phyloP scores from a whole-genome alignment of 2,329 filamentous ascomycete genomes.

The Diplodia seriata region DNA sequence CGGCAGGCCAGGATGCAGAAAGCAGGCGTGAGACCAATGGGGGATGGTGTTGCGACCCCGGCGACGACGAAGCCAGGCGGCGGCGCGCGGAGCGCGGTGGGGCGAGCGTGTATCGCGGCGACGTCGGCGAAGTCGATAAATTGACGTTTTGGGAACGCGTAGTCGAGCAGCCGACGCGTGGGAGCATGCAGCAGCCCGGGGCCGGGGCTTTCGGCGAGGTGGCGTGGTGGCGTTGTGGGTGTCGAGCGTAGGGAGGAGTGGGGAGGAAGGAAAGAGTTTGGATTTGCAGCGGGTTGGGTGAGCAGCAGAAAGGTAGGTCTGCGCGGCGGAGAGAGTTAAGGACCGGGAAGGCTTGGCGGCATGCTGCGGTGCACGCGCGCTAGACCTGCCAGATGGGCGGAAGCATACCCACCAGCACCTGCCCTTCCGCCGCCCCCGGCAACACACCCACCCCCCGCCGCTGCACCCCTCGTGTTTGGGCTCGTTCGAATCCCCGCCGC shows the following conservation, averaged over 20 bases:
- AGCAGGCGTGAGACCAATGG: slow-evolving; percentile 10
- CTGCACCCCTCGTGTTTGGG: slow-evolving; percentile 29
- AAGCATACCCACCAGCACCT: slow-evolving; percentile 25
- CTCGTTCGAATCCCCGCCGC: slow-evolving; percentile 25
- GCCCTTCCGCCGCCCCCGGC: not conserved
- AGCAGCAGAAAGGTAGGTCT: slow-evolving; percentile 26
- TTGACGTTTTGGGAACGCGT: slow-evolving; percentile 31
- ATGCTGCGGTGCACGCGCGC: slow-evolving; percentile 28
- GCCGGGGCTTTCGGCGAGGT: slow-evolving; percentile 32
- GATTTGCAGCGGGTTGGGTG: slow-evolving; percentile 29
- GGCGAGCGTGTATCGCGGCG: slow-evolving; percentile 26
- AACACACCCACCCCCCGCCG: not conserved
- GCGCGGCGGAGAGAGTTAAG: slow-evolving; percentile 26
- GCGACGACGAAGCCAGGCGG: slow-evolving; percentile 28
- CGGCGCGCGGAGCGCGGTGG: slow-evolving; percentile 33
- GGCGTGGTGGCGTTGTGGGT: slow-evolving; percentile 40
- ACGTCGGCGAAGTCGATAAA: slow-evolving; percentile 28
- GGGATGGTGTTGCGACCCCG: slow-evolving; percentile 7
- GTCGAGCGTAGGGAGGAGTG: slow-evolving; percentile 41
- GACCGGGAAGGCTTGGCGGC: slow-evolving; percentile 26
- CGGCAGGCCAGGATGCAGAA: slow-evolving; percentile 6
- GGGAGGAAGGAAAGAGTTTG: slow-evolving; percentile 39
- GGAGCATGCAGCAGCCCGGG: slow-evolving; percentile 18
- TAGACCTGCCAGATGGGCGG: slow-evolving; percentile 28
- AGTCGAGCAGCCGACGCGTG: slow-evolving; percentile 24